Evolutionary conservation across 441 rosid genomes (phyloP).

Genomic region (Flueggea neowawraea): DNA sequence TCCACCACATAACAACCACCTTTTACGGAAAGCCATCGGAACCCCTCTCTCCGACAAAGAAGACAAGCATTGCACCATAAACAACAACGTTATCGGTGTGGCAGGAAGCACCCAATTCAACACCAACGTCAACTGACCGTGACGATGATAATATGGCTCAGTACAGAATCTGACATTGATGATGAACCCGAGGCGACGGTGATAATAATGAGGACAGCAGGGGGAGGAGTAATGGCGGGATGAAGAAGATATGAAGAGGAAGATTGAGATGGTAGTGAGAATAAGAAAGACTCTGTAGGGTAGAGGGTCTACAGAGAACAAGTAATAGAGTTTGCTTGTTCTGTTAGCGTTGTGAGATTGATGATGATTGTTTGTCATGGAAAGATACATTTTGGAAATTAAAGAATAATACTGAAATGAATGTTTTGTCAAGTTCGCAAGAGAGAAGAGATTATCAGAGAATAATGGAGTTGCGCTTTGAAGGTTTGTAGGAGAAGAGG

Average conservation of each 20-base stretch:
- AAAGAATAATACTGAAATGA: too few relatives aligned
- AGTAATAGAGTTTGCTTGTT: background rate
- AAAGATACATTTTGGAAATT: too few relatives aligned
- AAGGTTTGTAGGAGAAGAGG: too few relatives aligned
- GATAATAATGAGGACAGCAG: background rate
- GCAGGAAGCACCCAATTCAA: slow-evolving; percentile 3
- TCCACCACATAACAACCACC: background rate
- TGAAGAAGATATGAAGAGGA: background rate
- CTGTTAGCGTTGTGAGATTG: background rate
- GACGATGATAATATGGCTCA: too few relatives aligned
- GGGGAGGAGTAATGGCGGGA: background rate
- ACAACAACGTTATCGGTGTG: slow-evolving; percentile 4
- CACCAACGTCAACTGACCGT: too few relatives aligned
- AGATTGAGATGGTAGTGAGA: background rate
- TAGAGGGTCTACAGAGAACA: slow-evolving; percentile 6
- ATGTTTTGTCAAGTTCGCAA: too few relatives aligned
- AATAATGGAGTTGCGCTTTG: too few relatives aligned
- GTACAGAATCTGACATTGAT: background rate
- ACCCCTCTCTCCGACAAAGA: background rate
- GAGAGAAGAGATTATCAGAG: too few relatives aligned
- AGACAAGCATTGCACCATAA: slow-evolving; percentile 5
- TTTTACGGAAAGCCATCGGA: background rate
- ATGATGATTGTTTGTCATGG: too few relatives aligned
- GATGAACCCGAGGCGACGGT: background rate
- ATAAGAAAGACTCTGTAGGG: slow-evolving; percentile 4